Base-by-base conservation (phyloP, 805 yeast species). In the Candida wancherniae region DNA sequence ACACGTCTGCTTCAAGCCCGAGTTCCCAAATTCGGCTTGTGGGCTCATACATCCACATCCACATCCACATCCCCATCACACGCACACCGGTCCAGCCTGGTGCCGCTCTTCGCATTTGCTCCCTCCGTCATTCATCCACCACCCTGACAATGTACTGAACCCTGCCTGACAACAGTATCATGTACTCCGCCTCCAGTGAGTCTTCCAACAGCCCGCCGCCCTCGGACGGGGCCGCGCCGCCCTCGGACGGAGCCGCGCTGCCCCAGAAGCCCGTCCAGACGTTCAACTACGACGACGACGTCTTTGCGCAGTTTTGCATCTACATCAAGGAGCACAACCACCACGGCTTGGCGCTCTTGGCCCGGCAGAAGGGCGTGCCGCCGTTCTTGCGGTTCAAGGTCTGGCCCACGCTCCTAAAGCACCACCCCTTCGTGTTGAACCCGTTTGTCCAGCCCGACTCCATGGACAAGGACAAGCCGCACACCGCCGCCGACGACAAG, bases 341-440 rank as follows among this genome's bases (percentile, higher is more conserved):
- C 35, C 77, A 79, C 28, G 84, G 87, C 0, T 58, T 88, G 27
- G 94, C 97, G 1, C 63, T 76, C 42, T 57, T 88, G 5, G 90
- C 95, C 4, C 69, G 95, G 40, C 87, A 80, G 43, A 65, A 77
- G 34, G 97, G 97, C 3, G 66, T 87, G 16, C 97, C 97, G 1
- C 90, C 94, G 1, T 71, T 77, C 34, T 63, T 86, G 32, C 69
- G 97, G 37, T 77, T 75, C 43, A 65, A 71, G 34, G 82, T 84
- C 6, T 88, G 97, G 97, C 95, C 96, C 1, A 58, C 84, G 4
- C 56, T 88, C 29, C 57, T 88, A 35, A 78, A 78, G 44, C 77
- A 77, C 47, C 97, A 88, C 54, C 96, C 97, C 1, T 84, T 79
- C 62, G 95, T 85, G 9, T 57, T 75, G 19, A 67, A 77, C 29